Evolutionary conservation across 2,329 filamentous ascomycete genomes (phyloP), one percentile per base, ranked within the genome.

Genomic region (Akanthomyces dipterigenus): DNA sequence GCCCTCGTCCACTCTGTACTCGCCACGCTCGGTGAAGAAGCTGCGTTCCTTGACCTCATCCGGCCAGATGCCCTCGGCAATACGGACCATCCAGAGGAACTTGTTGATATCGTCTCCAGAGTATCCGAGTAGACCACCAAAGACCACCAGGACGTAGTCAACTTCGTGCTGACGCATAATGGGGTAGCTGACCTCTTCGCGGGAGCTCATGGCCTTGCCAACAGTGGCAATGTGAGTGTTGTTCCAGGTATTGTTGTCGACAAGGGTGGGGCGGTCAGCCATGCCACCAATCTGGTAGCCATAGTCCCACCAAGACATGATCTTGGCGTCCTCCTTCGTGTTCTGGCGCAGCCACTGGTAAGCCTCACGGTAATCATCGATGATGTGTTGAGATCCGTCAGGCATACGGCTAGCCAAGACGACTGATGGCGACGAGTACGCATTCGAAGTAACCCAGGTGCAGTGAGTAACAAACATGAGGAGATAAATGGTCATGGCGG

Each of bases 221-320:
- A 99, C 95, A 16, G 95, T 99, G 58, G 95, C 95, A 77, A 99
- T 99, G 75, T 99, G 95, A 8, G 95, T 99, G 80, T 99, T 99
- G 82, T 99, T 99, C 95, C 95, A 99, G 2, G 95, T 99, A 80
- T 99, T 99, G 82, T 99, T 99, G 81, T 99, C 95, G 38, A 99
- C 95, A 38, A 99, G 82, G 1, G 95, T 99, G 38, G 95, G 95
- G 60, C 95, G 86, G 75, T 99, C 95, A 55, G 95, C 95, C 95
- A 99, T 99, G 67, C 95, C 95, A 78, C 95, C 95, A 75, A 99
- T 99, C 78, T 99, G 95, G 80, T 99, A 99, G 66, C 95, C 95
- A 71, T 99, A 99, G 74, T 99, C 95, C 95, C 95, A 99, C 95
- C 95, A 99, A 1, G 93, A 95, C 93, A 98, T 98, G 73, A 99